Percentiles rank a stretch among this genome's conserved stretches.
phyloP scores from a whole-genome alignment of 257 asterid species.

The Striga asiatica region DNA sequence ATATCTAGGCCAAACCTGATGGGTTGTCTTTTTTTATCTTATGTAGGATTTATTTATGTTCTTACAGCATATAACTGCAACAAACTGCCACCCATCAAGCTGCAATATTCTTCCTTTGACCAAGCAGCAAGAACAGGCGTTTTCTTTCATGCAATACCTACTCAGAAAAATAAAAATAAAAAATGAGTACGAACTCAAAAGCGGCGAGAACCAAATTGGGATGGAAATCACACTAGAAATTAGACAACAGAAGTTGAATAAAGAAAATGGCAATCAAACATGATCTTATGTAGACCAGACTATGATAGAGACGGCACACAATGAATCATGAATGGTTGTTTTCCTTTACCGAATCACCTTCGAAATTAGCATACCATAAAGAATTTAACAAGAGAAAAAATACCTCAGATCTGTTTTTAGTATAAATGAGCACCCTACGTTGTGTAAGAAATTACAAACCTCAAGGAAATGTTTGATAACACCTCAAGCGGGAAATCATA shows the following conservation, averaged over 20 bases:
- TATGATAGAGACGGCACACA: too few species aligned
- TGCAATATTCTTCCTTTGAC: slow-evolving; percentile 34
- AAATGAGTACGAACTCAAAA: background rate
- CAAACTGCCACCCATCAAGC: slow-evolving; percentile 61
- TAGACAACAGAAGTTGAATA: too few species aligned
- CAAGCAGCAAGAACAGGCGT: slow-evolving; percentile 63
- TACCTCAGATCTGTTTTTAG: too few species aligned
- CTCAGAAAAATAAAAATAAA: background rate
- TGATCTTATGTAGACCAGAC: background rate
- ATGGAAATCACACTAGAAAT: background rate
- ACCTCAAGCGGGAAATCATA: background rate
- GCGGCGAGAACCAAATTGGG: background rate
- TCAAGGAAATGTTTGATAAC: background rate
- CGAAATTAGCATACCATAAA: too few species aligned
- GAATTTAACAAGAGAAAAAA: too few species aligned
- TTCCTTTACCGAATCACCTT: background rate
- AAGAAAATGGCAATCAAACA: background rate
- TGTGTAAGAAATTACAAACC: too few species aligned
- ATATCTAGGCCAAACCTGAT: background rate
- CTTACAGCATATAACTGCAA: slow-evolving; percentile 34
- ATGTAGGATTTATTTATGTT: background rate
- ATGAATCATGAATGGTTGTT: background rate
- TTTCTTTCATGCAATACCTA: slow-evolving; percentile 16
- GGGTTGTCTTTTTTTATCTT: too few species aligned
- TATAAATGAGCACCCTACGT: too few species aligned